Evolutionary conservation across 106 monocot genomes (phyloP).

Genomic region (Triglochin maritima): DNA sequence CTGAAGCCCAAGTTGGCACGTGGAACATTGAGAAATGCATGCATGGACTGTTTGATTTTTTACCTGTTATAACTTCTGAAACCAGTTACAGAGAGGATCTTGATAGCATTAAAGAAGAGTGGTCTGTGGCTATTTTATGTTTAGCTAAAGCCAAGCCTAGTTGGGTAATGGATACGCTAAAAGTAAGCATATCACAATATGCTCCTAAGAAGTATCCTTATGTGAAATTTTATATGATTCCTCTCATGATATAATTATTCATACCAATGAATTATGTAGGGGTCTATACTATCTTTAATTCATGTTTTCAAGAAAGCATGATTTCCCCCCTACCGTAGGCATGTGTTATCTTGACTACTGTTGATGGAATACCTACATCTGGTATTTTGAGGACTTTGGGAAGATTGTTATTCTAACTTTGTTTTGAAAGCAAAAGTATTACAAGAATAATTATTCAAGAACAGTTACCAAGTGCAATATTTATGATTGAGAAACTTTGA

Average conservation of each 20-base stretch:
- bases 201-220: not conserved
- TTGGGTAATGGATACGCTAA: constrained; percentile 58
- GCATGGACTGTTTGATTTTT: constrained; percentile 33
- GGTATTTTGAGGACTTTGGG: too few species aligned
- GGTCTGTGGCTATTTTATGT: constrained; percentile 52
- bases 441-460: too few species aligned
- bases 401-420: too few species aligned
- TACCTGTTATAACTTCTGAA: constrained; percentile 34
- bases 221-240: not conserved
- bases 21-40: constrained; percentile 51
- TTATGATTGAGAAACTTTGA: too few species aligned
- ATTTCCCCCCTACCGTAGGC: too few species aligned
- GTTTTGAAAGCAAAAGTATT: too few species aligned
- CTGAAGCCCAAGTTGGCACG: constrained; percentile 7
- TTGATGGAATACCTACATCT: too few species aligned
- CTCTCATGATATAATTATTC: not conserved
- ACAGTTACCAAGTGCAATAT: too few species aligned
- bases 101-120: constrained; percentile 34
- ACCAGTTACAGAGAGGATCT: constrained; percentile 4
- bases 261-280: not conserved
- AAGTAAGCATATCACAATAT: constrained; percentile 22
- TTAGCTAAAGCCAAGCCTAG: constrained; percentile 31
- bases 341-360: too few species aligned
- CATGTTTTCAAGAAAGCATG: too few species aligned
- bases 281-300: too few species aligned